Evolutionary conservation across 495 filamentous ascomycete species (phyloP).

Genomic region (Tuber microsphaerosporum): DNA sequence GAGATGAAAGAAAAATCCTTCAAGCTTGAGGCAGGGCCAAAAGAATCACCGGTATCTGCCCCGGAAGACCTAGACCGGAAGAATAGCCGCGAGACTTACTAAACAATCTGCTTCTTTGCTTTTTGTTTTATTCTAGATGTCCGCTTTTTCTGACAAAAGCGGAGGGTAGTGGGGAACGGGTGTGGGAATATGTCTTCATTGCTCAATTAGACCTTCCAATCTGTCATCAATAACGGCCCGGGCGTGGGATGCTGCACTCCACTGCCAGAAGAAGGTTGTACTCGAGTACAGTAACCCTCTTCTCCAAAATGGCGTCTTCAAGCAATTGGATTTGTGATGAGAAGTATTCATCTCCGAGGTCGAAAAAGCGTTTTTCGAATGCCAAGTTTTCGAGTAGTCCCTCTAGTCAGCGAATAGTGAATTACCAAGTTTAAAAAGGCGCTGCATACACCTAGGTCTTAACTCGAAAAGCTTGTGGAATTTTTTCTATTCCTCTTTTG

Average conservation of each 20-base stretch:
- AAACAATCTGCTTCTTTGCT: neutral
- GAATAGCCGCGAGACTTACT: neutral
- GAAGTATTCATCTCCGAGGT: too few relatives aligned
- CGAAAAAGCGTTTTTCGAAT: too few relatives aligned
- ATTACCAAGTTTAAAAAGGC: too few relatives aligned
- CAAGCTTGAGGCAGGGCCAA: neutral
- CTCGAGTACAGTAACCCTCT: neutral
- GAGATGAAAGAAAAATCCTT: constrained; percentile 5
- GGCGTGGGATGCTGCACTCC: neutral
- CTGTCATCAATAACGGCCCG: neutral
- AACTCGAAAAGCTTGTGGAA: too few relatives aligned
- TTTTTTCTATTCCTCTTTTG: neutral
- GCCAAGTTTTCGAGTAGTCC: too few relatives aligned
- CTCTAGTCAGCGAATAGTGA: too few relatives aligned
- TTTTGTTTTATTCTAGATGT: neutral
- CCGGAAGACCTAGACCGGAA: neutral
- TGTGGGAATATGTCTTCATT: neutral
- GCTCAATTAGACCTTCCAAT: neutral
- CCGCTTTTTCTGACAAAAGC: neutral
- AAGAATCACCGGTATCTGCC: neutral
- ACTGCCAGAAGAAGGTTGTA: neutral
- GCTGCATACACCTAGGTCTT: too few relatives aligned
- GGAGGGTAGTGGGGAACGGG: neutral
- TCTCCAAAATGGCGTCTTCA: neutral
- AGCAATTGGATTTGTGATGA: neutral